A percentile compares a stretch with the other conserved stretches of the same genome.
Conservation (phyloP, 805 yeast species). For the Metschnikowia cubensis region DNA sequence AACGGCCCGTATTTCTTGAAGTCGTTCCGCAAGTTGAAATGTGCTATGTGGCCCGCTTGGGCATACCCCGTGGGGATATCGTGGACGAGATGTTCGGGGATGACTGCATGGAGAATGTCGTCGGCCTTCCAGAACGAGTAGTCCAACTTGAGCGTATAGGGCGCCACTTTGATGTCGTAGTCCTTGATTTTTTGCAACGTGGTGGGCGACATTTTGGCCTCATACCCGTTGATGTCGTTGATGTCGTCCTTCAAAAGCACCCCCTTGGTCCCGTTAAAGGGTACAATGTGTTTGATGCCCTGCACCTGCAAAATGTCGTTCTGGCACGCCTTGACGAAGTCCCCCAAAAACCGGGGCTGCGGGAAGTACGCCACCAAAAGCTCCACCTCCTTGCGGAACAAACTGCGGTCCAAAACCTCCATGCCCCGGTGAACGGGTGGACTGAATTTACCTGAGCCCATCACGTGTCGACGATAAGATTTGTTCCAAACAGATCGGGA, state of each 20-base stretch:
- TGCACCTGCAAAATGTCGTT: conserved; percentile 67
- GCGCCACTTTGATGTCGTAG: conserved; percentile 43
- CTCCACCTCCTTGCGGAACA: conserved; percentile 55
- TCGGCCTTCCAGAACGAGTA: conserved; percentile 89
- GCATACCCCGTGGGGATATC: conserved; percentile 91
- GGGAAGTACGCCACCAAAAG: conserved; percentile 68
- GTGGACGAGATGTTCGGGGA: conserved; percentile 65
- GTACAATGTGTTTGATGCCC: conserved; percentile 64
- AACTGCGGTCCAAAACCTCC: conserved; percentile 60
- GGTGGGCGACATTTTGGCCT: conserved; percentile 34
- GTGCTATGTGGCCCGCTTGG: conserved; percentile 93
- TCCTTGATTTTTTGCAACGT: conserved; percentile 47
- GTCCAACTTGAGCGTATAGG: conserved; percentile 53
- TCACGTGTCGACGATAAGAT: conserved; percentile 25
- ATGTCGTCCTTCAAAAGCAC: conserved; percentile 59
- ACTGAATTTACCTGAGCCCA: conserved; percentile 26
- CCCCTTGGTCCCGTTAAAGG: conserved; percentile 40
- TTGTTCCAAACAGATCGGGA: conserved; percentile 13
- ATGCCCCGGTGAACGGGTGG: conserved; percentile 72
- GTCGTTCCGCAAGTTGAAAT: conserved; percentile 77
- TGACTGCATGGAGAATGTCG: conserved; percentile 70
- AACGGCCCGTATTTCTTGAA: conserved; percentile 75
- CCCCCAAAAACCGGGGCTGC: conserved; percentile 58
- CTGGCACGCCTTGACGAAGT: conserved; percentile 55
- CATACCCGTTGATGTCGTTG: conserved; percentile 33